Conservation (phyloP, 140 eudicot genomes). For the Bidens hawaiensis region DNA sequence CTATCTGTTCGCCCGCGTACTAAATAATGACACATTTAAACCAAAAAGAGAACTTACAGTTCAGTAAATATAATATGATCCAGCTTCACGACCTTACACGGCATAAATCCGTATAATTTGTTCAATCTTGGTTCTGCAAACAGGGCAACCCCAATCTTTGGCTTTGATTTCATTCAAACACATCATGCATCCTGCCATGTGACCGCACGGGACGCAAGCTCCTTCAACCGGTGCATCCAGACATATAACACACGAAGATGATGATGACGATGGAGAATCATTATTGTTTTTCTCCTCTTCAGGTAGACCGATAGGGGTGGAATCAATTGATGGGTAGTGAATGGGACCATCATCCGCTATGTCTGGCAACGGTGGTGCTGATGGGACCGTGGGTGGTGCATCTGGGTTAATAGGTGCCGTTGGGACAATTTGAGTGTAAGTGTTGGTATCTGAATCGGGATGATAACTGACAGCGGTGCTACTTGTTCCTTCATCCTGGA, state of each 20-base stretch:
- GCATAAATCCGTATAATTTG: conserved; percentile 76
- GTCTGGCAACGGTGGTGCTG: conserved; percentile 54
- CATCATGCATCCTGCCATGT: conserved; percentile 97
- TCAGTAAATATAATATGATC: conserved; percentile 11
- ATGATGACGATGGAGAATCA: conserved; percentile 55
- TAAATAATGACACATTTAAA: neutral
- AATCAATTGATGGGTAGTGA: conserved; percentile 72
- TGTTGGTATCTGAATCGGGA: conserved; percentile 27
- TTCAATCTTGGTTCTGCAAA: conserved; percentile 82
- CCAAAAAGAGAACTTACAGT: conserved; percentile 25
- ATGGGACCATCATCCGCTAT: conserved; percentile 65
- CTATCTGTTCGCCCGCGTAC: neutral
- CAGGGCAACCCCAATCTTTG: conserved; percentile 97
- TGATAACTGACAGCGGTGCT: conserved; percentile 24
- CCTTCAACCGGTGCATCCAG: conserved; percentile 94
- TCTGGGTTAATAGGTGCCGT: conserved; percentile 21
- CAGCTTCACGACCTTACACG: conserved; percentile 35
- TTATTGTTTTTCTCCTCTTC: conserved; percentile 21
- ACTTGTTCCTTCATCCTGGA: conserved; percentile 38
- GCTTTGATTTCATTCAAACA: conserved; percentile 78
- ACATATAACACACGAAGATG: conserved; percentile 88
- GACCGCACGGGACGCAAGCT: conserved; percentile 96
- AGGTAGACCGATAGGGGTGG: conserved; percentile 22
- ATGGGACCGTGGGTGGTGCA: conserved; percentile 41
- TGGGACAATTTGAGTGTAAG: conserved; percentile 28